phyloP scores from a whole-genome alignment of 345 rosid genomes.

The Citrus trifoliata region DNA sequence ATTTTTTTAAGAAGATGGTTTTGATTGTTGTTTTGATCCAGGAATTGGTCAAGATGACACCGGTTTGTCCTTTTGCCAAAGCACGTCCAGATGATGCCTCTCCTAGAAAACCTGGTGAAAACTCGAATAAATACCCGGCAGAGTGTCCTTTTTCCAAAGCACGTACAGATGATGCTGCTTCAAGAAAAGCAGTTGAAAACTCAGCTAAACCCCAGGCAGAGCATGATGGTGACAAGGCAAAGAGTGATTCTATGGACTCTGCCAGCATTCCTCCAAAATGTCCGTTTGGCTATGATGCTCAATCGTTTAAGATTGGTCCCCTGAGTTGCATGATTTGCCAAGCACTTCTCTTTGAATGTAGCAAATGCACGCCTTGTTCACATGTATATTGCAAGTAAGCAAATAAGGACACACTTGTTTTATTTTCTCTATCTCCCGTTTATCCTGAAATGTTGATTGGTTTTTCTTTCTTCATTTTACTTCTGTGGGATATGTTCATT shows the following conservation, averaged over 20 bases:
- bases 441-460: neutral
- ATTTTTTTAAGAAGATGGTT: neutral
- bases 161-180: slow-evolving; percentile 53
- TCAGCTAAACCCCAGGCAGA: slow-evolving; percentile 29
- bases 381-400: slow-evolving; percentile 90
- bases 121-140: slow-evolving; percentile 25
- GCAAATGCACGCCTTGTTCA: slow-evolving; percentile 89
- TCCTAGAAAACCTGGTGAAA: slow-evolving; percentile 26
- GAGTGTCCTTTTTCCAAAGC: slow-evolving; percentile 76
- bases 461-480: neutral
- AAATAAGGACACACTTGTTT: neutral
- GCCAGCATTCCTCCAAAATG: slow-evolving; percentile 67
- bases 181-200: slow-evolving; percentile 25
- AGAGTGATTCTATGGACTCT: slow-evolving; percentile 37
- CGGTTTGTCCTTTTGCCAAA: slow-evolving; percentile 87
- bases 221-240: slow-evolving; percentile 22
- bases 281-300: slow-evolving; percentile 91
- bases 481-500: neutral
- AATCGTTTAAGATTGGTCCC: slow-evolving; percentile 91
- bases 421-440: neutral
- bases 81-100: slow-evolving; percentile 63
- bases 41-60: slow-evolving; percentile 40
- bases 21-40: neutral
- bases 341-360: slow-evolving; percentile 70
- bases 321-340: slow-evolving; percentile 91